Conservation (phyloP, 352 stramenopile species). For the Phytophthora tentaculata region DNA sequence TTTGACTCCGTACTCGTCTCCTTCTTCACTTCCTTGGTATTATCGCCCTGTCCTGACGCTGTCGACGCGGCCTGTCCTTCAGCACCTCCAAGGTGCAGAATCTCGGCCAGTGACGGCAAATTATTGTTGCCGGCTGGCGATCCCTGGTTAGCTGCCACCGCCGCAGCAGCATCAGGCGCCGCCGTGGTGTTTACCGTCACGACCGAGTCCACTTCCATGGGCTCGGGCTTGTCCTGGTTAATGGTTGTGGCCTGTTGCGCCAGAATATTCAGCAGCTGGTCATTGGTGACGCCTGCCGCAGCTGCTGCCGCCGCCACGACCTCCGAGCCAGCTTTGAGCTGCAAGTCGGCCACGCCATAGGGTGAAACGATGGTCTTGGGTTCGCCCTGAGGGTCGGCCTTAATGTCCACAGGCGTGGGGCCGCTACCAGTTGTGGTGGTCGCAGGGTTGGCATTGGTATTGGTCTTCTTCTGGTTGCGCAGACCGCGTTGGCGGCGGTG, state of each 20-base stretch:
- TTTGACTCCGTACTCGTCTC: constrained; percentile 1
- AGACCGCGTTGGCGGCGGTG: constrained; percentile 71
- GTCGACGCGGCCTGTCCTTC: constrained; percentile 21
- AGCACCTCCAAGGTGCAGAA: constrained; percentile 66
- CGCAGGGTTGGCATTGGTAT: not conserved
- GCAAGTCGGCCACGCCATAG: constrained; percentile 65
- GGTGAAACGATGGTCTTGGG: constrained; percentile 53
- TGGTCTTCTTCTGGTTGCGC: constrained; percentile 77
- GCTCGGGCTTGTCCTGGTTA: constrained; percentile 33
- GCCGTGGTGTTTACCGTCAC: constrained; percentile 9
- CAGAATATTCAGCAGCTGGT: constrained; percentile 73
- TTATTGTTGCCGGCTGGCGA: constrained; percentile 49
- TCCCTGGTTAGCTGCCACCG: constrained; percentile 24
- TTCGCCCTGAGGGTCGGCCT: constrained; percentile 40
- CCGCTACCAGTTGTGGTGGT: constrained; percentile 5
- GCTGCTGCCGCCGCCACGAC: constrained; percentile 21
- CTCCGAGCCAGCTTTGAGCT: constrained; percentile 49
- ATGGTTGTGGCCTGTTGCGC: constrained; percentile 66
- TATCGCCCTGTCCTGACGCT: constrained; percentile 6
- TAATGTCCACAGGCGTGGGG: constrained; percentile 31
- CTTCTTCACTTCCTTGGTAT: not conserved
- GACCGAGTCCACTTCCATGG: constrained; percentile 27
- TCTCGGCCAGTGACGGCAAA: constrained; percentile 72
- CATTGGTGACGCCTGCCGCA: constrained; percentile 39
- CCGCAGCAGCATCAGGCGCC: constrained; percentile 2